Evolutionary conservation across 306 rosid genomes (phyloP).

Genomic region (Begonia masoniana): DNA sequence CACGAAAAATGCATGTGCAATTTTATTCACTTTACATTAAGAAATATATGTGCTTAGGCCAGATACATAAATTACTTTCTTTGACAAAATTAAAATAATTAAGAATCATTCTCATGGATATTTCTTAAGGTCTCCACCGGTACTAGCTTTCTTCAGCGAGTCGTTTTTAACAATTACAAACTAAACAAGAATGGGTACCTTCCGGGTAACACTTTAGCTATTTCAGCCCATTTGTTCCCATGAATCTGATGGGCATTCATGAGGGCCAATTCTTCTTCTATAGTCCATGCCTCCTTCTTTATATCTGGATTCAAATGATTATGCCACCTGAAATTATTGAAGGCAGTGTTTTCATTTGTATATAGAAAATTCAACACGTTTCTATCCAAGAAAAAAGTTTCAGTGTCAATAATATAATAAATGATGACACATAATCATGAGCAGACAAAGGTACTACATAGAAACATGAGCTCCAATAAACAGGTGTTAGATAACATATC

Average conservation of each 20-base stretch:
- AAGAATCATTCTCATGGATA: background rate
- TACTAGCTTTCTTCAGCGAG: background rate
- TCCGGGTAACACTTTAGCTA: slow-evolving; percentile 88
- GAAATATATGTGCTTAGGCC: too few species aligned
- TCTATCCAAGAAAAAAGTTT: too few species aligned
- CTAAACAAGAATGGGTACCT: slow-evolving; percentile 38
- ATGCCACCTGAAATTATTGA: slow-evolving; percentile 66
- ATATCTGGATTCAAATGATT: slow-evolving; percentile 96
- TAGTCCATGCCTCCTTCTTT: slow-evolving; percentile 98
- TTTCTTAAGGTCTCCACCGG: background rate
- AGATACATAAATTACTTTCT: too few species aligned
- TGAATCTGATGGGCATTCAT: slow-evolving; percentile 84
- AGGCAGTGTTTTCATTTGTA: background rate
- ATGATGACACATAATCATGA: too few species aligned
- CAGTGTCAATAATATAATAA: too few species aligned
- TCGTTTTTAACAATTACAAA: slow-evolving; percentile 3
- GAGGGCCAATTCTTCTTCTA: slow-evolving; percentile 88
- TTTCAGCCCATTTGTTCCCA: slow-evolving; percentile 98
- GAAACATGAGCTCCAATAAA: too few species aligned
- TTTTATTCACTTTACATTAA: too few species aligned
- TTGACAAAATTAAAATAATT: too few species aligned
- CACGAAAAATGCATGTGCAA: too few species aligned
- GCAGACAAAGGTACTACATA: too few species aligned
- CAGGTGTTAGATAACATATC: too few species aligned
- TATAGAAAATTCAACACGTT: slow-evolving; percentile 1